phyloP scores from a whole-genome alignment of 2,329 filamentous ascomycete species.

The Talaromyces rugulosus region DNA sequence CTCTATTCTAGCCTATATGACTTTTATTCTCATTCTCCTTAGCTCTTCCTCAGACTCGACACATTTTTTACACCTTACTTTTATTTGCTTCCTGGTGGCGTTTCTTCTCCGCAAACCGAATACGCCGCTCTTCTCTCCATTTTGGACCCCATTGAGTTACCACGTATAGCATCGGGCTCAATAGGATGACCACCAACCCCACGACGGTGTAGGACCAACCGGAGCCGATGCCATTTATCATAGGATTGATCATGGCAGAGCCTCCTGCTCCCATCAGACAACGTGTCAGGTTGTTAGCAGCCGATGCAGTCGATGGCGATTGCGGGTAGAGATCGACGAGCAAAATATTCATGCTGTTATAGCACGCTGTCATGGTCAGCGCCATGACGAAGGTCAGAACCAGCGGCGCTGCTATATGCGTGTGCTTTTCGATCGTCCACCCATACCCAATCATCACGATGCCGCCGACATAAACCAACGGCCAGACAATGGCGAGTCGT shows the following conservation, averaged over 20 bases:
- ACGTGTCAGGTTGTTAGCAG: constrained; percentile 41
- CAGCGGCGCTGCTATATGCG: constrained; percentile 1
- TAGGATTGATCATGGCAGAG: constrained; percentile 38
- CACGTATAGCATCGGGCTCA: constrained; percentile 38
- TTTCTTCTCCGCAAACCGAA: not conserved
- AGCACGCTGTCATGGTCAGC: constrained; percentile 27
- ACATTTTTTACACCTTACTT: not conserved
- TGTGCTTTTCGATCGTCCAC: not conserved
- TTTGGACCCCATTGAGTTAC: constrained; percentile 36
- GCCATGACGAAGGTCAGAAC: constrained; percentile 15
- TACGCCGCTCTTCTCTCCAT: constrained; percentile 25
- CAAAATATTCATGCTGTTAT: not conserved
- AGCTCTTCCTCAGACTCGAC: not conserved
- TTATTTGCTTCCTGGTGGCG: not conserved
- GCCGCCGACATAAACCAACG: not conserved
- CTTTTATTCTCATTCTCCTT: not conserved
- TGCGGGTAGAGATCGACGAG: constrained; percentile 23
- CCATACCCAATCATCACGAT: constrained; percentile 2
- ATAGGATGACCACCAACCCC: constrained; percentile 32
- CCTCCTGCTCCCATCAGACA: constrained; percentile 42
- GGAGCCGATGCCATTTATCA: constrained; percentile 29
- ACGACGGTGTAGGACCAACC: constrained; percentile 37
- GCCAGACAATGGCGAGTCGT: constrained; percentile 9
- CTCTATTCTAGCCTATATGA: no score
- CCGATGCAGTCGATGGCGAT: constrained; percentile 38